Conservation (phyloP, 257 asterid species). For the Verbascum thapsus region DNA sequence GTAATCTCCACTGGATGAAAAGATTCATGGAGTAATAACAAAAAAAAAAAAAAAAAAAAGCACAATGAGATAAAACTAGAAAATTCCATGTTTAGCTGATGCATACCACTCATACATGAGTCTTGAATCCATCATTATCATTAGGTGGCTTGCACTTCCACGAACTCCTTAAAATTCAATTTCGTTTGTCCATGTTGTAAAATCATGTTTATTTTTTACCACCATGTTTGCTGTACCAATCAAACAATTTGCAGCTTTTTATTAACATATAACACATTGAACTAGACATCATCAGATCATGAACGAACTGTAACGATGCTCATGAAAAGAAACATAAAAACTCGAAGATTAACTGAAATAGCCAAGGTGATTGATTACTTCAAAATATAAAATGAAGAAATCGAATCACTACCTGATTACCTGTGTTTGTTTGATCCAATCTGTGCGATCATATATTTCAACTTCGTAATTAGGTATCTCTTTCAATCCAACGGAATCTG, state of each 20-base stretch:
- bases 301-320: background rate
- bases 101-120: background rate
- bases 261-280: too few species aligned
- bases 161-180: background rate
- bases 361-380: too few species aligned
- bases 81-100: background rate
- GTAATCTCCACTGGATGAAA: conserved; percentile 75
- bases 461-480: conserved; percentile 63
- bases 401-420: too few species aligned
- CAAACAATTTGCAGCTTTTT: too few species aligned
- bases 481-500: conserved; percentile 78
- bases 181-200: background rate
- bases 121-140: background rate
- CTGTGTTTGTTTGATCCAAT: conserved; percentile 82
- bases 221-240: too few species aligned
- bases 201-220: too few species aligned
- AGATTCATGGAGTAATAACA: conserved; percentile 58
- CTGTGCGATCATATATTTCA: conserved; percentile 63
- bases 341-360: background rate
- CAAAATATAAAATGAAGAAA: too few species aligned
- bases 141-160: background rate
- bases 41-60: too few species aligned
- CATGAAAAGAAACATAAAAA: conserved; percentile 3
- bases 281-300: background rate
- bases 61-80: background rate